A percentile compares a stretch with the other conserved stretches of the same genome.
Conservation (phyloP, 192 early-diverging fungal species). For the Backusella luteola region DNA sequence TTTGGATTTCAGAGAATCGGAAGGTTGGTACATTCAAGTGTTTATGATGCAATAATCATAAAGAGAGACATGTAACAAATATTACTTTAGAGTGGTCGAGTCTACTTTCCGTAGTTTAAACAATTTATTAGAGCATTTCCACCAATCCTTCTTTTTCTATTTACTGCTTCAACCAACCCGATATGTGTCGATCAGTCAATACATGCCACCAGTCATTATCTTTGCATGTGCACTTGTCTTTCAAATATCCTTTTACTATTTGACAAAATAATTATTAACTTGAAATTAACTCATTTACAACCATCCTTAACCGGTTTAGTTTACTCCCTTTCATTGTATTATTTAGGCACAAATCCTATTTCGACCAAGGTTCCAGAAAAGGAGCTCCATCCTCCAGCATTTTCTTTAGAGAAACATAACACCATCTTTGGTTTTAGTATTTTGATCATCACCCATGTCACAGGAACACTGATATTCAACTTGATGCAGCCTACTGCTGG, state of each 20-base stretch:
- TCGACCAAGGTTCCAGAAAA: not conserved
- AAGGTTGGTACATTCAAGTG: conserved; percentile 33
- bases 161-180: conserved; percentile 73
- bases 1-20: conserved; percentile 53
- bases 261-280: conserved; percentile 27
- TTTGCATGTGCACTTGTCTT: conserved; percentile 72
- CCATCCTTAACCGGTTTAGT: conserved; percentile 26
- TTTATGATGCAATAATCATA: not conserved
- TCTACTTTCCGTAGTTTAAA: conserved; percentile 81
- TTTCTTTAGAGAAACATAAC: conserved; percentile 24
- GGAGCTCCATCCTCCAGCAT: conserved; percentile 16
- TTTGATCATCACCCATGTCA: conserved; percentile 27
- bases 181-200: conserved; percentile 88
- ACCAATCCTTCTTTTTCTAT: conserved; percentile 98
- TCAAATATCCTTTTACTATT: conserved; percentile 59
- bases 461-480: conserved; percentile 37
- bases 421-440: conserved; percentile 30
- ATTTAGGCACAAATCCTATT: conserved; percentile 15
- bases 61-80: not conserved
- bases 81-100: conserved; percentile 63
- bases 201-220: conserved; percentile 82
- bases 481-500: conserved; percentile 27
- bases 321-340: conserved; percentile 46
- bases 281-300: conserved; percentile 36
- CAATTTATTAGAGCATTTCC: conserved; percentile 91